Evolutionary conservation across 2,329 filamentous ascomycete genomes (phyloP), one percentile per base, ranked within the genome.

Genomic region (Hortaea sp.): DNA sequence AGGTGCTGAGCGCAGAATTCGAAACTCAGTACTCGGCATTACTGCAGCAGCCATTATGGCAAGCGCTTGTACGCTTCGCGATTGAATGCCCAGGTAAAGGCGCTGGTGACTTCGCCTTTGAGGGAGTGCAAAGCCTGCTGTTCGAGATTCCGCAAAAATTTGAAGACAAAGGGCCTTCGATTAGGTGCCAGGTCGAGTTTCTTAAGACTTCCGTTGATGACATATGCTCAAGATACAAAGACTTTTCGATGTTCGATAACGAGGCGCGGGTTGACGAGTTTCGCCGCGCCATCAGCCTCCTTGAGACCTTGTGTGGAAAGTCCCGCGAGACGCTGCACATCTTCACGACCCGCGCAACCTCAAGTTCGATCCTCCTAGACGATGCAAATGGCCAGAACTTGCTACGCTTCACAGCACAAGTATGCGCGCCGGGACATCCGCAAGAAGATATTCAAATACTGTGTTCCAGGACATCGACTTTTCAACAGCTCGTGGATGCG

Each of bases 401-500:
- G 13, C 28, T 49, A 9, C 27, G 29, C 42, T 43, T 53, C 46
- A 49, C 29, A 4, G n/a, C 57, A 5, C 52, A 57, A 37, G 46
- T 61, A 12, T 53, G 56, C 27, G 41, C 44, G 30, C 55, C 55
- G 5, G 53, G 53, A 12, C 39, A 30, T 28, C 48, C 11, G 7
- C 37, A 39, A 39, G 37, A 10, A n/a, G 42, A 43, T 1, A 47
- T 52, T 29, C 44, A 45, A 2, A 48, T 59, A 13, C 50, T 46
- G 31, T 52, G 53, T 20, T 45, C 12, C 13, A 12, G 37, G 11
- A 39, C 49, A 3, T 53, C 46, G 2, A 55, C 42, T 9, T 43
- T 60, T 9, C 45, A 48, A 7, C 52, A 60, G 28, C 53, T 63
- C 6, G 47, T 42, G 7, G 45, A 43, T 9, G 49, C 46, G 6